Conservation (phyloP, 805 yeast species). For the Sungouiozyma ichnusensis region DNA sequence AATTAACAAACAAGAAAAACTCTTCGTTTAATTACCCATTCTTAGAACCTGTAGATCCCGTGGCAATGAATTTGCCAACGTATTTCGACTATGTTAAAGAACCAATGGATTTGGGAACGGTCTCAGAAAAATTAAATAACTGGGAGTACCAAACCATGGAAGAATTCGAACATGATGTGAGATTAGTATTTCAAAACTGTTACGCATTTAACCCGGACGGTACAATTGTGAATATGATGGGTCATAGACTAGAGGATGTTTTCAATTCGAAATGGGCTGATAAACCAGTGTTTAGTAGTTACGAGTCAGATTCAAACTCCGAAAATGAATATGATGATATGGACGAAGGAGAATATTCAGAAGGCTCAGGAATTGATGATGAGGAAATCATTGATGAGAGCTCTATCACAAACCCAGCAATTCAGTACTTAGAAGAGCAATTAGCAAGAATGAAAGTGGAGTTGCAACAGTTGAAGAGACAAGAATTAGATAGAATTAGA, state of each 20-base stretch:
- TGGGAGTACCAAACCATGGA: slow-evolving; percentile 85
- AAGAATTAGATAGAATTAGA: slow-evolving; percentile 55
- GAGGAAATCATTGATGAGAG: slow-evolving; percentile 51
- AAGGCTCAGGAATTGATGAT: slow-evolving; percentile 30
- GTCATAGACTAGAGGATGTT: slow-evolving; percentile 76
- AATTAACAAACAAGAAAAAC: slow-evolving; percentile 72
- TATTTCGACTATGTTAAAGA: slow-evolving; percentile 76
- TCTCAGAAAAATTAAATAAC: slow-evolving; percentile 68
- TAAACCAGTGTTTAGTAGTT: slow-evolving; percentile 59
- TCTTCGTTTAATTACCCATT: slow-evolving; percentile 83
- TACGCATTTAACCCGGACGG: slow-evolving; percentile 92
- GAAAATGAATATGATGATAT: slow-evolving; percentile 29
- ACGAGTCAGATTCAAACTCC: slow-evolving; percentile 35
- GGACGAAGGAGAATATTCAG: slow-evolving; percentile 9
- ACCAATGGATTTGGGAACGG: slow-evolving; percentile 92
- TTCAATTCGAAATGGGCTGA: slow-evolving; percentile 86
- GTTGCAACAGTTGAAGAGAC: slow-evolving; percentile 69
- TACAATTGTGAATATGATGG: slow-evolving; percentile 93
- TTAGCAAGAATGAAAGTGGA: slow-evolving; percentile 77
- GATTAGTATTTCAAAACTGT: slow-evolving; percentile 80
- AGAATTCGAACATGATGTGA: slow-evolving; percentile 73
- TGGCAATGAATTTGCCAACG: slow-evolving; percentile 84
- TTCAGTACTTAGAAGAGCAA: slow-evolving; percentile 80
- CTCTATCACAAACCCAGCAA: slow-evolving; percentile 76
- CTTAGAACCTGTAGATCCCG: slow-evolving; percentile 88